Base-by-base conservation (phyloP, 164 flowering plant genomes). In the Vitis rupestris region DNA sequence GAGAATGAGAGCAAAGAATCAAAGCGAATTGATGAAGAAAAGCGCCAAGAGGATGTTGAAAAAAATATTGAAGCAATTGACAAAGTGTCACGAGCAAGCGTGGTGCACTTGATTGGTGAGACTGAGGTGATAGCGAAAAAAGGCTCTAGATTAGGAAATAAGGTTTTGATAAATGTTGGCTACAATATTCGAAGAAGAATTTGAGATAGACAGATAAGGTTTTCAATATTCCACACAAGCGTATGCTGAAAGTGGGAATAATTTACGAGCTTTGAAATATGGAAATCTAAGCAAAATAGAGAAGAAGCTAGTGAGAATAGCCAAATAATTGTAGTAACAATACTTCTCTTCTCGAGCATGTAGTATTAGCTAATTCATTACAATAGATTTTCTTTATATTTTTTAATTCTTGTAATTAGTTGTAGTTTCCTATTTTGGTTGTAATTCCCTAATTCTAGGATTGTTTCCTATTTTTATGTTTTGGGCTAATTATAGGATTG, bases 191-290 rank as follows among this genome's bases (percentile, higher is more conserved):
- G 77, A 86, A 77, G 82, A 88, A 78, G 72, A 88, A 84, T 52
- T 65, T 86, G 75, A 85, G 90, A 71, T 86, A 84, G 59, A 82
- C 71, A 17, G 83, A 82, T 4, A 72, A 83, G 67, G 79, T 80
- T 50, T 78, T 83, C 67, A 82, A 78, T 61, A 83, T 91, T 59
- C 93, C 97, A 61, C 90, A 76, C n/a, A 68, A 78, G 62, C 73
- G 83, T 15, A 69, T 89, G 81, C 77, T 91, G 50, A 89, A 89
- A 68, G 94, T 91, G 7, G 93, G 97, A 15, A 84, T 91, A 90
- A 85, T 85, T 12, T 89, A 89, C 23, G 88, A 89, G 71, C 84
- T 91, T 48, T 88, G 80, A 66, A 61, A 51, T 11, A 29, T 8
- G 10, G 7, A 37, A 3, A 37, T 23, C 27, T 23, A 23, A 23